Evolutionary conservation across 352 stramenopile species (phyloP).

Genomic region (Phytophthora europaea): DNA sequence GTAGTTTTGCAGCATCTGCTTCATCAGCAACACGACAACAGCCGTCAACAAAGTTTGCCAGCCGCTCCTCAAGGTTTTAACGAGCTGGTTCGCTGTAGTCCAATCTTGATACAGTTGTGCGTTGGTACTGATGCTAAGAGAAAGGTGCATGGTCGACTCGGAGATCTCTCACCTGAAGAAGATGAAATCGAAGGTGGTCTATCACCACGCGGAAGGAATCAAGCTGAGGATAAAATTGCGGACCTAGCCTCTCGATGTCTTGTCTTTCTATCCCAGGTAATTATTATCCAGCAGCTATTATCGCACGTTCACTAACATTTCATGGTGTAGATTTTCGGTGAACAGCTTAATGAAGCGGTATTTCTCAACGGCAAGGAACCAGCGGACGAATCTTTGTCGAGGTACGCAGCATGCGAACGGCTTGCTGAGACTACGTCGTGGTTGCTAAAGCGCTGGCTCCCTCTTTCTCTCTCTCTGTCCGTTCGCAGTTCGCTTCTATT

Average conservation of each 20-base stretch:
- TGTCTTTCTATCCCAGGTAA: constrained; percentile 72
- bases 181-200: background rate
- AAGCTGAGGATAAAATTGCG: constrained; percentile 22
- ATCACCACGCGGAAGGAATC: background rate
- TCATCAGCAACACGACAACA: constrained; percentile 45
- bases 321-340: constrained; percentile 61
- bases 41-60: constrained; percentile 5
- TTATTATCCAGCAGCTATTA: background rate
- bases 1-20: constrained; percentile 49
- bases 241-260: constrained; percentile 67
- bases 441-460: background rate
- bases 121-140: constrained; percentile 12
- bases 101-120: constrained; percentile 54
- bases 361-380: constrained; percentile 39
- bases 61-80: constrained; percentile 37
- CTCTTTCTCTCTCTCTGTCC: background rate
- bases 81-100: constrained; percentile 34
- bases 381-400: constrained; percentile 21
- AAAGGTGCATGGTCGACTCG: constrained; percentile 11
- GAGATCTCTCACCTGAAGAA: constrained; percentile 21
- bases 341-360: constrained; percentile 63
- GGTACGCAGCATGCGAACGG: constrained; percentile 25
- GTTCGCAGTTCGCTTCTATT: constrained; percentile 33
- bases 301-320: background rate
- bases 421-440: background rate